Evolutionary conservation across 768 basidiomycete species (phyloP).

Genomic region (Auricularia cornea): DNA sequence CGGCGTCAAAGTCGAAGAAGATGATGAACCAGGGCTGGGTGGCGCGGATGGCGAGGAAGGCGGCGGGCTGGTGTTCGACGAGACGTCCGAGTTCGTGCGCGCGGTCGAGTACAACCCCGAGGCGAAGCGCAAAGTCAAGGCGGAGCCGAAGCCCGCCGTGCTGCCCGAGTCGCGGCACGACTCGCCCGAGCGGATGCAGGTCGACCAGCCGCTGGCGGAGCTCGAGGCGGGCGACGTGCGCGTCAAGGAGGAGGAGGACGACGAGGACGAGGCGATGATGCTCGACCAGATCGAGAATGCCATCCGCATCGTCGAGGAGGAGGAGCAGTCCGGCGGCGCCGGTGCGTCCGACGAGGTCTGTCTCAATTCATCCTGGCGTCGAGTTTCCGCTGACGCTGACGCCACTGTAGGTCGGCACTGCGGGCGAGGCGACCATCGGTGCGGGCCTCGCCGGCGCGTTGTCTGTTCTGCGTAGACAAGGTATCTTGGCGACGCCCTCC

Average conservation of each 20-base stretch:
- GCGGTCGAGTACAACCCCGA: slow-evolving; percentile 63
- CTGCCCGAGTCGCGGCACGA: background rate
- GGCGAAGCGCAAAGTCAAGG: slow-evolving; percentile 32
- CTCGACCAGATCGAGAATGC: slow-evolving; percentile 68
- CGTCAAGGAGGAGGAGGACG: slow-evolving; percentile 71
- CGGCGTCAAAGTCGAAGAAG: slow-evolving; percentile 39
- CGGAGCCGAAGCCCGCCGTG: slow-evolving; percentile 28
- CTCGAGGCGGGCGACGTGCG: slow-evolving; percentile 71
- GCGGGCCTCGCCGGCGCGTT: slow-evolving; percentile 85
- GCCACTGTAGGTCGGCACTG: slow-evolving; percentile 44
- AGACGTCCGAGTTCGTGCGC: slow-evolving; percentile 94
- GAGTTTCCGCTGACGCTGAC: slow-evolving; percentile 4
- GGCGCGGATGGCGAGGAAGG: slow-evolving; percentile 31
- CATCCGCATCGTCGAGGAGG: slow-evolving; percentile 54
- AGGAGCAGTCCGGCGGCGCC: slow-evolving; percentile 30
- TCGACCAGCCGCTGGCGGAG: slow-evolving; percentile 60
- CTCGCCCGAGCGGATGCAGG: slow-evolving; percentile 19
- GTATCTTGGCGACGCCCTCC: slow-evolving; percentile 61
- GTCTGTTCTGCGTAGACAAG: slow-evolving; percentile 83
- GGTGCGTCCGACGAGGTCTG: slow-evolving; percentile 24
- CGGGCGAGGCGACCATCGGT: slow-evolving; percentile 68
- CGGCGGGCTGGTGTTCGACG: slow-evolving; percentile 78
- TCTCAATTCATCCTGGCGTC: no score
- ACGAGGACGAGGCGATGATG: slow-evolving; percentile 54
- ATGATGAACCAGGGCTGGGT: slow-evolving; percentile 26